Evolutionary conservation across 169 alveolate species (phyloP).

Genomic region (Perkinsus chesapeaki): DNA sequence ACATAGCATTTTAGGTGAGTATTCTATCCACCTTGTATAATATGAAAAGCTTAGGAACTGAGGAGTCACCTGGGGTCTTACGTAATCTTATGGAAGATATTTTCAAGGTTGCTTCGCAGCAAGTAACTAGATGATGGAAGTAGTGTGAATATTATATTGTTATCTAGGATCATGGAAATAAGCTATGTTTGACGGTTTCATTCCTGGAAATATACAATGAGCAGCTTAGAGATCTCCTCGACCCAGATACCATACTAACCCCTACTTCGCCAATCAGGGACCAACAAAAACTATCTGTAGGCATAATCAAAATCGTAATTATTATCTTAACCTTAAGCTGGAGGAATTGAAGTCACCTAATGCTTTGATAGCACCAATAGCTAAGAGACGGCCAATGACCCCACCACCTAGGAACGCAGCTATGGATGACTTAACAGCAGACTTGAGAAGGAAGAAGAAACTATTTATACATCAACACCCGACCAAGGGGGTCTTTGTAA

Average conservation of each 20-base stretch:
- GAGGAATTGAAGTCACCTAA: neutral
- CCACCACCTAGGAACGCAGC: neutral
- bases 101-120: conserved; percentile 27
- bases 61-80: conserved; percentile 45
- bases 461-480: conserved; percentile 13
- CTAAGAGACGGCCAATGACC: neutral
- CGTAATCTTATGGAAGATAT: conserved; percentile 9
- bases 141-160: neutral
- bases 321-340: no score
- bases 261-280: neutral
- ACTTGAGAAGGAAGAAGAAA: neutral
- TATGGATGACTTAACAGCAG: neutral
- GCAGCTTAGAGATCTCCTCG: conserved; percentile 70
- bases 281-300: no score
- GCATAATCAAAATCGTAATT: no score
- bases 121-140: no score
- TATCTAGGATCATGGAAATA: neutral
- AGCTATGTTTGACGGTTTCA: conserved; percentile 43
- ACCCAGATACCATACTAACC: conserved; percentile 21
- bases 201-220: conserved; percentile 83
- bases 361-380: neutral
- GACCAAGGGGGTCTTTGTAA: neutral
- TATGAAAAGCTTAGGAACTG: conserved; percentile 57
- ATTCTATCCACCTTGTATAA: conserved; percentile 51
- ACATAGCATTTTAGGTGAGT: conserved; percentile 73